Evolutionary conservation across 1,139 yeast species (phyloP), one percentile per base, ranked within the genome.

Genomic region (Candida sanyaensis): DNA sequence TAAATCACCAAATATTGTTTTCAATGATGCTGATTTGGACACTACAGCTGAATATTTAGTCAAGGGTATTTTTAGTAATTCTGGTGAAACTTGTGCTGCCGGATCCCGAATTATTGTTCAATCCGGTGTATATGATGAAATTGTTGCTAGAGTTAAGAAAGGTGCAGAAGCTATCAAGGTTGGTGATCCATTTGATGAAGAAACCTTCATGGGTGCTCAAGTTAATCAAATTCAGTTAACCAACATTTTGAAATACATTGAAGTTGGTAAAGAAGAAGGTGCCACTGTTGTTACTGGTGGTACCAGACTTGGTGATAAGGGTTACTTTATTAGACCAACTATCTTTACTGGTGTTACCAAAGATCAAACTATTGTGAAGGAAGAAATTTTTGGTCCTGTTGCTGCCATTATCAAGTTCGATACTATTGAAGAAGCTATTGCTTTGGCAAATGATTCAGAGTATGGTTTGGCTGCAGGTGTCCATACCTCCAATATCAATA

Each of bases 331-430:
- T 61, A 75, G 83, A 71, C 96, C 96, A 68, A 88, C 96, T 49
- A 79, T 87, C 59, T 86, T 88, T 63, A 80, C 84, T 47, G 84
- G 84, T 60, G 93, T 86, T 56, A 75, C 70, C 43, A 84, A 83
- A 64, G 73, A 78, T 61, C 83, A 83, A 84, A 72, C 74, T 62
- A 84, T 88, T 63, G 88, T 84, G 58, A 79, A 74, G 68, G 96
- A 88, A 66, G 96, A 88, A 74, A 88, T 88, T 65, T 88, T 88
- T 55, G 96, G 96, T 48, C 96, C 96, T 42, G 93, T 88, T 55
- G 86, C 87, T 53, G 80, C 89, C 48, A 77, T 87, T 52, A 71
- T 86, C 66, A 86, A 85, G 75, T 88, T 88, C 75, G 77, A 75
- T 66, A 79, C 87, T 50, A 75, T 78, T 54, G 93, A 86, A 48